These are phyloP conservation scores for Rosa chinensis DNA, from an alignment of 306 rosid species.

Conservation along the genomic window DNA sequence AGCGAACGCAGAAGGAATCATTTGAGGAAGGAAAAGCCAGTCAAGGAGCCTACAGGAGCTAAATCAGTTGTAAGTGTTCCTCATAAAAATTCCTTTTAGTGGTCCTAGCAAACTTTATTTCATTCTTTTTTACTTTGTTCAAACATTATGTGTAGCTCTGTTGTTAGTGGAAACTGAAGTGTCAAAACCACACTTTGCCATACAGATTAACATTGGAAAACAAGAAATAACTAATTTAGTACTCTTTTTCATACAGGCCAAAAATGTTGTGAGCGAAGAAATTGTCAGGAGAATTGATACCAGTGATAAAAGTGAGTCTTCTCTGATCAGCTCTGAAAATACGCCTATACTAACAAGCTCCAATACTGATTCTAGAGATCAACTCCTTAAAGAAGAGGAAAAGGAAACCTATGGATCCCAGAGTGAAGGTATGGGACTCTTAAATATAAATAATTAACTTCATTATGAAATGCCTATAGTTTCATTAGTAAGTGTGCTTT, in stretches of 20 bases:
- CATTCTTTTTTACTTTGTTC: neutral
- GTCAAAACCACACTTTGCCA: neutral
- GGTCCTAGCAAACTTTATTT: neutral
- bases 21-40: conserved; percentile 45
- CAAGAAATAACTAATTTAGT: conserved; percentile 7
- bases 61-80: conserved; percentile 49
- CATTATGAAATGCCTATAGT: neutral
- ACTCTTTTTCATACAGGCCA: conserved; percentile 42
- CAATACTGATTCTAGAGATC: conserved; percentile 26
- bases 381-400: conserved; percentile 30
- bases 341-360: conserved; percentile 9
- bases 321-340: conserved; percentile 10
- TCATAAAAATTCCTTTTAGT: neutral
- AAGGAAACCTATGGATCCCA: conserved; percentile 23
- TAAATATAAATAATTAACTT: neutral
- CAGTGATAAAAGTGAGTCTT: conserved; percentile 32
- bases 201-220: neutral
- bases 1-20: conserved; percentile 42
- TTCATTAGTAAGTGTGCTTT: neutral
- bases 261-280: conserved; percentile 38
- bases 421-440: conserved; percentile 46
- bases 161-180: neutral
- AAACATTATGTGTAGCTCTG: neutral
- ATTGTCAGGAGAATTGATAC: conserved; percentile 31
- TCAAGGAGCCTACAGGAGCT: conserved; percentile 37